These are phyloP conservation scores for Mucor mucedo DNA, from an alignment of 371 early-diverging fungal species.

Conservation along the genomic window DNA sequence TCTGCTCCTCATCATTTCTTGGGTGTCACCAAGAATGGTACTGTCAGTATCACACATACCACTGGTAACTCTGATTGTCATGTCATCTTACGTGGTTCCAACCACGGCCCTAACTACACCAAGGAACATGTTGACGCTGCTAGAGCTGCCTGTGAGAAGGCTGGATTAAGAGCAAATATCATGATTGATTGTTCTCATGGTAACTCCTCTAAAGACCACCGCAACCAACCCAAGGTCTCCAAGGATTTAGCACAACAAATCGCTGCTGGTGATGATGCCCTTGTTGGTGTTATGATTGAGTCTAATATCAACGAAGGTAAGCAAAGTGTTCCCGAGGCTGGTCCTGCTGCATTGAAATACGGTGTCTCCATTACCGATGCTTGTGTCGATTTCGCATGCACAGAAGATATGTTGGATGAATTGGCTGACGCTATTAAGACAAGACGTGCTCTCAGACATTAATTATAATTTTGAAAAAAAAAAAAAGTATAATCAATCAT, in stretches of 20 bases:
- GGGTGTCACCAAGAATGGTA: constrained; percentile 92
- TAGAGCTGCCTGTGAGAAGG: constrained; percentile 62
- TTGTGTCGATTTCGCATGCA: constrained; percentile 82
- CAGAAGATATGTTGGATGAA: constrained; percentile 68
- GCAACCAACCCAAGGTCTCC: constrained; percentile 72
- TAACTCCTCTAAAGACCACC: constrained; percentile 78
- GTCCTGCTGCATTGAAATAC: constrained; percentile 71
- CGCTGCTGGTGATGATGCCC: constrained; percentile 68
- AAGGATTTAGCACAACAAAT: constrained; percentile 62
- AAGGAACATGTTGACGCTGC: constrained; percentile 60
- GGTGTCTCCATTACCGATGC: constrained; percentile 89
- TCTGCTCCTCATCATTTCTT: constrained; percentile 88
- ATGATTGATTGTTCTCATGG: constrained; percentile 92
- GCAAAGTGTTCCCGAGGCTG: constrained; percentile 76
- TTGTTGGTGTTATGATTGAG: constrained; percentile 95
- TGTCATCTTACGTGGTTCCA: constrained; percentile 74
- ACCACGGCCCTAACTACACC: constrained; percentile 85
- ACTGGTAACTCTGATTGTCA: constrained; percentile 77
- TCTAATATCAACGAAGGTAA: constrained; percentile 86
- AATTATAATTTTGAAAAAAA: neutral
- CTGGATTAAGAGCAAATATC: constrained; percentile 59
- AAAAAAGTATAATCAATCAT: too few relatives aligned
- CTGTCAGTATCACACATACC: constrained; percentile 89
- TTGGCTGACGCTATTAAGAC: constrained; percentile 71
- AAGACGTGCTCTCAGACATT: constrained; percentile 35